phyloP scores from a whole-genome alignment of 192 early-diverging fungal species.

The Rhizoclosmatium globosum region DNA sequence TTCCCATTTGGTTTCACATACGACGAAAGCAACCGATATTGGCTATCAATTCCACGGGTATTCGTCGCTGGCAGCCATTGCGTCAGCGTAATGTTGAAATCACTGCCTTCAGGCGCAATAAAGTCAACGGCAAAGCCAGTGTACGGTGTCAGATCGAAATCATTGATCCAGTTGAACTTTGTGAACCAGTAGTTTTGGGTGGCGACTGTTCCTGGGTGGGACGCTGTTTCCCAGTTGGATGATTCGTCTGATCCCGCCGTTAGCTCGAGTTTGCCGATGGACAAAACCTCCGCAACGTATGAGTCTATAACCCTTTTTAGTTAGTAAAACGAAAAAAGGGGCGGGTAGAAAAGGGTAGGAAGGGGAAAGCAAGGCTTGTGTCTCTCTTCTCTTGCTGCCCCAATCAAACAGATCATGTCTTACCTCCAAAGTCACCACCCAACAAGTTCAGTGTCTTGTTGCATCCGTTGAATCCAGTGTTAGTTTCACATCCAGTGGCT shows the following conservation, averaged over 20 bases:
- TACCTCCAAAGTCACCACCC: slow-evolving; percentile 23
- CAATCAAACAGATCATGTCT: not conserved
- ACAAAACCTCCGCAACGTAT: not conserved
- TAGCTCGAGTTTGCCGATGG: not conserved
- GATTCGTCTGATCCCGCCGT: not conserved
- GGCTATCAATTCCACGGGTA: slow-evolving; percentile 19
- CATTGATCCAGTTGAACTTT: slow-evolving; percentile 36
- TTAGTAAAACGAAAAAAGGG: not conserved
- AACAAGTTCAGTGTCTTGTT: slow-evolving; percentile 31
- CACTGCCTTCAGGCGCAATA: slow-evolving; percentile 20
- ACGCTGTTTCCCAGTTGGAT: not conserved
- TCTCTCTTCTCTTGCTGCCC: not conserved
- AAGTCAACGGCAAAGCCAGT: slow-evolving; percentile 21
- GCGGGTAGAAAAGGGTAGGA: not conserved
- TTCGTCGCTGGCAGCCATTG: slow-evolving; percentile 11
- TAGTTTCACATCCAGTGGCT: not conserved
- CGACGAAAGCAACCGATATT: slow-evolving; percentile 22
- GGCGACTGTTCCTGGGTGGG: slow-evolving; percentile 5
- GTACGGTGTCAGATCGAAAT: slow-evolving; percentile 30
- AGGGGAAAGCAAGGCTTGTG: no score
- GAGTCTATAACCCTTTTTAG: not conserved
- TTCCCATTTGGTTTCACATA: slow-evolving; percentile 37
- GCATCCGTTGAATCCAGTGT: slow-evolving; percentile 20
- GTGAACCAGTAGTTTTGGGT: slow-evolving; percentile 25
- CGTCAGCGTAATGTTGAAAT: slow-evolving; percentile 38